A percentile compares a stretch with the other conserved stretches of the same genome.
Conservation (phyloP, 192 early-diverging fungal genomes). For the Coemansia sp. region DNA sequence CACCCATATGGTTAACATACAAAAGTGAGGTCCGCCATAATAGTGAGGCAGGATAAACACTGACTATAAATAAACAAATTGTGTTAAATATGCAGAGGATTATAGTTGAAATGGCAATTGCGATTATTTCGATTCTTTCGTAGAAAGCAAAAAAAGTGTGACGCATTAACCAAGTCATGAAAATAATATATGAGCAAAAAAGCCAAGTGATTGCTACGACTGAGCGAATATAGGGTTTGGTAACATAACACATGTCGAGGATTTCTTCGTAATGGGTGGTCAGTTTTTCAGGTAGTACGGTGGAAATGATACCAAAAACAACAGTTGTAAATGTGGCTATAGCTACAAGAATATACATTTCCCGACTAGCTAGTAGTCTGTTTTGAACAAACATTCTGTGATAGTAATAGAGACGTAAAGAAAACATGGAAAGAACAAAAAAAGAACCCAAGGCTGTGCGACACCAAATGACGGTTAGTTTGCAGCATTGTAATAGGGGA, state of each 20-base stretch:
- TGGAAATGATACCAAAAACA: slow-evolving; percentile 9
- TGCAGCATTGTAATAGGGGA: slow-evolving; percentile 5
- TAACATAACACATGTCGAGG: slow-evolving; percentile 11
- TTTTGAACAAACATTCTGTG: no score
- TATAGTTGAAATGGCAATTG: neutral
- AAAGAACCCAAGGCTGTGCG: slow-evolving; percentile 4
- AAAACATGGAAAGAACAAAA: slow-evolving; percentile 6
- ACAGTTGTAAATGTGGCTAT: no score
- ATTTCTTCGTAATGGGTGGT: slow-evolving; percentile 7
- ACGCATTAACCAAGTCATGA: slow-evolving; percentile 14
- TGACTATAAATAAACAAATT: slow-evolving; percentile 4
- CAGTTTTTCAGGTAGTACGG: slow-evolving; percentile 1
- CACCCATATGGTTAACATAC: slow-evolving; percentile 9
- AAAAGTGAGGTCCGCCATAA: slow-evolving; percentile 10
- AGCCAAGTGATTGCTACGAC: slow-evolving; percentile 4
- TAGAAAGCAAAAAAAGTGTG: slow-evolving; percentile 9
- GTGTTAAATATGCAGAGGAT: slow-evolving; percentile 5
- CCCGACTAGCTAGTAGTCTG: no score
- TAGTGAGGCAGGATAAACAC: slow-evolving; percentile 1
- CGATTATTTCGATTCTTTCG: slow-evolving; percentile 6
- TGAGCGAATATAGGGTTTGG: neutral
- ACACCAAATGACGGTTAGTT: slow-evolving; percentile 9
- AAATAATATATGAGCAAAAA: slow-evolving; percentile 1
- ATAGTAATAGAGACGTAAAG: slow-evolving; percentile 8
- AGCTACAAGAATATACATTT: no score